Evolutionary conservation across 805 yeast genomes (phyloP).

Genomic region (Candida pseudofarinosa): DNA sequence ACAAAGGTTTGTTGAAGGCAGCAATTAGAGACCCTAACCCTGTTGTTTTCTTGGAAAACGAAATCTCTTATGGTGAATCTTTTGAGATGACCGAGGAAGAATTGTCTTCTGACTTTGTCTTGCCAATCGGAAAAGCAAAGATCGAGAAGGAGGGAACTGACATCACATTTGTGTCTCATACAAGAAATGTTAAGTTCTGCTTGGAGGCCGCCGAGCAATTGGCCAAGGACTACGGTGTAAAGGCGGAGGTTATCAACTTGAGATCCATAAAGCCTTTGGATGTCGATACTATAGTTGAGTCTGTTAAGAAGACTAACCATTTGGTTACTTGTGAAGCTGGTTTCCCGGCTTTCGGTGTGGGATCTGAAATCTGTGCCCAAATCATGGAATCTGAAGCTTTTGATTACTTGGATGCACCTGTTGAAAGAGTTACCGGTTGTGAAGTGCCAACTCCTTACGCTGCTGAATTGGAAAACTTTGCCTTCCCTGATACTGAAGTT

Average conservation of each 20-base stretch:
- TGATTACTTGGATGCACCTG: conserved; percentile 97
- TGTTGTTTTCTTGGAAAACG: conserved; percentile 93
- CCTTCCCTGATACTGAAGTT: conserved; percentile 95
- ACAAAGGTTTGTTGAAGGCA: conserved; percentile 92
- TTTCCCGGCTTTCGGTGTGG: conserved; percentile 98
- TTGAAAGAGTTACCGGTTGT: conserved; percentile 98
- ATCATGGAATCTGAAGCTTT: conserved; percentile 98
- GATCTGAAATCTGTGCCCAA: conserved; percentile 96
- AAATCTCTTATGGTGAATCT: conserved; percentile 86
- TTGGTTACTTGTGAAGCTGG: conserved; percentile 95
- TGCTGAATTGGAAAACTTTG: conserved; percentile 91
- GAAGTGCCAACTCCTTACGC: conserved; percentile 99
- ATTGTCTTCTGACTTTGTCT: conserved; percentile 77
- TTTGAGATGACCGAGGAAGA: conserved; percentile 90
- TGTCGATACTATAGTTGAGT: conserved; percentile 73
- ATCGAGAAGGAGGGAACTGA: conserved; percentile 92
- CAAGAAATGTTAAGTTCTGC: conserved; percentile 84
- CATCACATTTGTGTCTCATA: conserved; percentile 82
- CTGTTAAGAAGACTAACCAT: conserved; percentile 96
- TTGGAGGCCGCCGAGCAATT: conserved; percentile 86
- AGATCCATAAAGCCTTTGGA: conserved; percentile 97
- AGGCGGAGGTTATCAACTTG: conserved; percentile 91
- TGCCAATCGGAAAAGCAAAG: conserved; percentile 95
- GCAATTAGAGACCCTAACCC: conserved; percentile 99
- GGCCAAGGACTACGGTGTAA: conserved; percentile 79